A percentile compares a stretch with the other conserved stretches of the same genome.
Conservation (phyloP, 2,329 filamentous ascomycete genomes). For the Ceratocystis harringtonii region DNA sequence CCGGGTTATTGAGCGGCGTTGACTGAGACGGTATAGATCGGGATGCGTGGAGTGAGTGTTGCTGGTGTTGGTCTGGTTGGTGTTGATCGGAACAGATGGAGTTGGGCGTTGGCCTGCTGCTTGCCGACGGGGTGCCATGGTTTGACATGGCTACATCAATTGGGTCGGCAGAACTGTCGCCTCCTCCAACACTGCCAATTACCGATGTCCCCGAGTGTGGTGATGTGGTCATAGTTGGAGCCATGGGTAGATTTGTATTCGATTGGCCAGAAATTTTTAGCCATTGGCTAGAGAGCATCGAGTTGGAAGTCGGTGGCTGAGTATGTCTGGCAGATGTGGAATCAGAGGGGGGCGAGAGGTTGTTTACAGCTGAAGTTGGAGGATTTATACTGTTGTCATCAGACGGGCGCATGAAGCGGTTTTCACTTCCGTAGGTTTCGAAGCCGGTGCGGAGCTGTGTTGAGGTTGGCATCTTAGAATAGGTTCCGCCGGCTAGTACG, state of each 20-base stretch:
- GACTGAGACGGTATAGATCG: background rate
- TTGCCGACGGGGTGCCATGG: slow-evolving; percentile 5
- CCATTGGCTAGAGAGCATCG: slow-evolving; percentile 5
- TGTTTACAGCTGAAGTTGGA: slow-evolving; percentile 28
- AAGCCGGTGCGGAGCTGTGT: slow-evolving; percentile 24
- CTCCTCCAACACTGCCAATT: background rate
- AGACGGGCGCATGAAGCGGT: slow-evolving; percentile 28
- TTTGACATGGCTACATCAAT: slow-evolving; percentile 6
- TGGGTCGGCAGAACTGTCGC: background rate
- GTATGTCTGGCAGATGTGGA: background rate
- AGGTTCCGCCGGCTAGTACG: background rate
- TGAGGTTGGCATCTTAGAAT: background rate
- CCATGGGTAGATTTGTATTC: background rate
- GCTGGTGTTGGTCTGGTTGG: slow-evolving; percentile 10
- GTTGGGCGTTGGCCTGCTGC: slow-evolving; percentile 11
- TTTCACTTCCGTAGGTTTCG: slow-evolving; percentile 31
- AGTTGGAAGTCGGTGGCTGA: background rate
- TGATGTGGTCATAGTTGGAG: background rate
- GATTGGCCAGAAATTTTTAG: background rate
- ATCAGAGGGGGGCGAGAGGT: slow-evolving; percentile 18
- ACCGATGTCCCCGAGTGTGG: background rate
- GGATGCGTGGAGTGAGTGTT: background rate
- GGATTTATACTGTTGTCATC: slow-evolving; percentile 30
- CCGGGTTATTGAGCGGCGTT: background rate
- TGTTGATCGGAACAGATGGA: slow-evolving; percentile 10